These are phyloP conservation scores for Massarina eburnea DNA, from an alignment of 2,329 filamentous ascomycete genomes.

Conservation along the genomic window DNA sequence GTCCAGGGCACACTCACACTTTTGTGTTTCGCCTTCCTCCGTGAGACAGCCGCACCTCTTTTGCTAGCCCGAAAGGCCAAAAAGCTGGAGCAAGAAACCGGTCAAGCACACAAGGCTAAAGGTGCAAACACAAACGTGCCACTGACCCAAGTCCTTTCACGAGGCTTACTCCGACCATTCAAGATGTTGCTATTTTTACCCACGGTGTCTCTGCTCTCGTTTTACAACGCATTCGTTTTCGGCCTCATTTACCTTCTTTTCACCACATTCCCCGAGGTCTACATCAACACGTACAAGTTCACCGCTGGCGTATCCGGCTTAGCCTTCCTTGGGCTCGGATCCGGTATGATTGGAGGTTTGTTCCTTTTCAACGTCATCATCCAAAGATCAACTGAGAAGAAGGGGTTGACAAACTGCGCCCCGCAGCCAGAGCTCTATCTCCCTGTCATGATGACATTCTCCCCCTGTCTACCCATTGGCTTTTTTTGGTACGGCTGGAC, in stretches of 20 bases:
- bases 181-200: conserved; percentile 15
- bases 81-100: neutral
- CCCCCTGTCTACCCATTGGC: no score
- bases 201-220: conserved; percentile 45
- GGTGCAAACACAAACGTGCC: neutral
- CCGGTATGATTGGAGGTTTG: conserved; percentile 30
- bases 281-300: conserved; percentile 44
- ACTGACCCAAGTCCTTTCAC: neutral
- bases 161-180: neutral
- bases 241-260: conserved; percentile 50
- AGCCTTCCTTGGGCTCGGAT: conserved; percentile 43
- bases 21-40: neutral
- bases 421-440: no score
- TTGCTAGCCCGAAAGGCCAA: neutral
- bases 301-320: conserved; percentile 41
- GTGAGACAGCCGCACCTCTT: neutral
- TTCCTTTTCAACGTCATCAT: neutral
- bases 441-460: no score
- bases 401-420: no score
- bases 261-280: conserved; percentile 49
- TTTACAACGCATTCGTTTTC: conserved; percentile 50
- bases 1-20: no score
- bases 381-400: no score
- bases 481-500: no score
- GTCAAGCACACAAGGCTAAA: no score